phyloP scores from a whole-genome alignment of 257 asterid genomes.

The Agastache rugosa region DNA sequence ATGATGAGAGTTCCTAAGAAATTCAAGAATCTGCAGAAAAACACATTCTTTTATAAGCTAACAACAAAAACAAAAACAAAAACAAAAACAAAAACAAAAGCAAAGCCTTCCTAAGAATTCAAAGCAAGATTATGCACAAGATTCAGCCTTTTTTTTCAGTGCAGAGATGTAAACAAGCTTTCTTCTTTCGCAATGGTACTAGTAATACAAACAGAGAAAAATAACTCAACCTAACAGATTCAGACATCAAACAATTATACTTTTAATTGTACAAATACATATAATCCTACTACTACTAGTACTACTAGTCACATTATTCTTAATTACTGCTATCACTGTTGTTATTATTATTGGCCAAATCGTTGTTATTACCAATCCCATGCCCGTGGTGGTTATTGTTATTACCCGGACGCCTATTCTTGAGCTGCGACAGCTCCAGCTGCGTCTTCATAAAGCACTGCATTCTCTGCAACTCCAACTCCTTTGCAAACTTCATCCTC shows the following conservation, averaged over 20 bases:
- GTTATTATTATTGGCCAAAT: slow-evolving; percentile 31
- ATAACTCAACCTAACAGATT: slow-evolving; percentile 10
- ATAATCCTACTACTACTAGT: slow-evolving; percentile 37
- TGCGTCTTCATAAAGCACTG: slow-evolving; percentile 83
- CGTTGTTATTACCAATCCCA: slow-evolving; percentile 30
- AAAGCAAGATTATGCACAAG: background rate
- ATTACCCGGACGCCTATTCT: slow-evolving; percentile 51
- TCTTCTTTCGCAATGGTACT: background rate
- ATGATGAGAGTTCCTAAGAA: background rate
- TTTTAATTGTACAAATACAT: slow-evolving; percentile 47
- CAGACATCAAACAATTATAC: slow-evolving; percentile 7
- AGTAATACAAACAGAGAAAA: slow-evolving; percentile 18
- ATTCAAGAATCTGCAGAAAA: background rate
- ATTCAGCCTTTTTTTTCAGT: background rate
- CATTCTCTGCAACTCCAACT: slow-evolving; percentile 93
- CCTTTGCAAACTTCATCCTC: slow-evolving; percentile 91
- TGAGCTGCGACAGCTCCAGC: slow-evolving; percentile 72
- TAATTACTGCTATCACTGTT: slow-evolving; percentile 67
- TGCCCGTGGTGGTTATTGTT: slow-evolving; percentile 39
- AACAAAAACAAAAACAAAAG: background rate
- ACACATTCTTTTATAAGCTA: background rate
- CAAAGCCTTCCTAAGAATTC: background rate
- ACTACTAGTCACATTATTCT: slow-evolving; percentile 38
- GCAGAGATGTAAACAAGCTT: background rate
- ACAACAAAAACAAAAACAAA: too few species aligned